phyloP scores from a whole-genome alignment of 2,329 filamentous ascomycete species.

The Aspergillus alliaceus region DNA sequence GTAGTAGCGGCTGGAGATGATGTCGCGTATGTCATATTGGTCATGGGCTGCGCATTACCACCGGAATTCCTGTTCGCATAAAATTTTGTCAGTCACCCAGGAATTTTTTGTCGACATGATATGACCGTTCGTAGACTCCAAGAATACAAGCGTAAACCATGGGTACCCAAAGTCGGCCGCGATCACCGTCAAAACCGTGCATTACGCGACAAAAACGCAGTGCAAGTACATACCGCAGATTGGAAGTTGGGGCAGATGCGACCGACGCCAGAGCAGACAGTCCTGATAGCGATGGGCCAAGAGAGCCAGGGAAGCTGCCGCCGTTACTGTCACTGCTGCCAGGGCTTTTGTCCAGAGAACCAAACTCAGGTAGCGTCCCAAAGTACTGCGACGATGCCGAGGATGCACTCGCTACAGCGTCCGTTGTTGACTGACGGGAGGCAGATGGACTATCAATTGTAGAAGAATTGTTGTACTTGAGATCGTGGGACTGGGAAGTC shows the following conservation, averaged over 20 bases:
- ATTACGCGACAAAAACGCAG: not conserved
- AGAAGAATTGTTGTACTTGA: conserved; percentile 44
- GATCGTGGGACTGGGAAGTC: conserved; percentile 31
- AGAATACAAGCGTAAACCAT: not conserved
- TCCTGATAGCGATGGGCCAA: conserved; percentile 52
- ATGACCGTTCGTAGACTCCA: not conserved
- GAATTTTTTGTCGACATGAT: not conserved
- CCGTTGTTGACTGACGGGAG: conserved; percentile 47
- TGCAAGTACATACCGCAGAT: conserved; percentile 48
- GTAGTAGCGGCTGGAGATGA: conserved; percentile 66
- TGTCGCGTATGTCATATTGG: conserved; percentile 61
- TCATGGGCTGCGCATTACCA: conserved; percentile 54
- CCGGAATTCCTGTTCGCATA: conserved; percentile 30
- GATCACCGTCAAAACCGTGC: not conserved
- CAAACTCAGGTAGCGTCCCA: conserved; percentile 31
- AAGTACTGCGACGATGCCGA: conserved; percentile 54
- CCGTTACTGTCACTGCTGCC: conserved; percentile 20
- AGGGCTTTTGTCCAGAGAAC: conserved; percentile 28
- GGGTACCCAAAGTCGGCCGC: too few species aligned
- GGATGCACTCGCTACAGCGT: conserved; percentile 49
- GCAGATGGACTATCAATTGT: conserved; percentile 48
- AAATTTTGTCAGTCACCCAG: conserved; percentile 24
- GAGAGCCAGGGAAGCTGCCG: conserved; percentile 33
- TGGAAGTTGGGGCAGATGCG: conserved; percentile 53
- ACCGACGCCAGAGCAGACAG: conserved; percentile 61